These are phyloP conservation scores for Ustulina deusta DNA, from an alignment of 2,329 filamentous ascomycete species.

Conservation along the genomic window DNA sequence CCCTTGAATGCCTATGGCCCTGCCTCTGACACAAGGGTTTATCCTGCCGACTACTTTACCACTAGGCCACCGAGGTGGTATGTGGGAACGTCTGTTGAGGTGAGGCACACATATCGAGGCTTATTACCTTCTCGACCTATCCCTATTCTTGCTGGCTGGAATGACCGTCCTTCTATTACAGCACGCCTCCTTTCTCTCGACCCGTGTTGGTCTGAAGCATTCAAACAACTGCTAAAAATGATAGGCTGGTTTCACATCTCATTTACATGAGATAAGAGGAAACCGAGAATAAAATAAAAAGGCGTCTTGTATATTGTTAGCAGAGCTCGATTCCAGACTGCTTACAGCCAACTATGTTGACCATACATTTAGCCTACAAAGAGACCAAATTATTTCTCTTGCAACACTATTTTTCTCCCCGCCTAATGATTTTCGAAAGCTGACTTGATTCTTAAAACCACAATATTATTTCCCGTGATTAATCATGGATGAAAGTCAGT, in stretches of 20 bases:
- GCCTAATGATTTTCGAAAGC: no score
- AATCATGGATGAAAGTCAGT: no score
- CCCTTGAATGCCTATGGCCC: neutral
- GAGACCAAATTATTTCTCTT: no score
- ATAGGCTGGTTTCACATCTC: neutral
- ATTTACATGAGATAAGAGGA: neutral
- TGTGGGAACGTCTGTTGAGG: neutral
- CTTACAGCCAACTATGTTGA: no score
- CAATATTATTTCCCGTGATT: no score
- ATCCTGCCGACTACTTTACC: neutral
- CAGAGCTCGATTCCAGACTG: no score
- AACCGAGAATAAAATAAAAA: neutral
- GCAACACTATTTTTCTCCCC: no score
- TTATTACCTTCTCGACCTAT: neutral
- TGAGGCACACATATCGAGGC: neutral
- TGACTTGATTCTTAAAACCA: no score
- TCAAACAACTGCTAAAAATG: no score
- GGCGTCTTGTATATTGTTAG: no score
- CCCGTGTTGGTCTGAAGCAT: neutral
- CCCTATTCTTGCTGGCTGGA: neutral
- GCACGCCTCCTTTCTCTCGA: neutral
- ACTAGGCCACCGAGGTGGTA: neutral
- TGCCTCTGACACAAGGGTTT: neutral
- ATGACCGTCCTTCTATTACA: neutral
- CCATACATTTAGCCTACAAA: no score